Evolutionary conservation across 1,284 basidiomycete species (phyloP), one percentile per base, ranked within the genome.

Genomic region (Sporisorium scitamineum): DNA sequence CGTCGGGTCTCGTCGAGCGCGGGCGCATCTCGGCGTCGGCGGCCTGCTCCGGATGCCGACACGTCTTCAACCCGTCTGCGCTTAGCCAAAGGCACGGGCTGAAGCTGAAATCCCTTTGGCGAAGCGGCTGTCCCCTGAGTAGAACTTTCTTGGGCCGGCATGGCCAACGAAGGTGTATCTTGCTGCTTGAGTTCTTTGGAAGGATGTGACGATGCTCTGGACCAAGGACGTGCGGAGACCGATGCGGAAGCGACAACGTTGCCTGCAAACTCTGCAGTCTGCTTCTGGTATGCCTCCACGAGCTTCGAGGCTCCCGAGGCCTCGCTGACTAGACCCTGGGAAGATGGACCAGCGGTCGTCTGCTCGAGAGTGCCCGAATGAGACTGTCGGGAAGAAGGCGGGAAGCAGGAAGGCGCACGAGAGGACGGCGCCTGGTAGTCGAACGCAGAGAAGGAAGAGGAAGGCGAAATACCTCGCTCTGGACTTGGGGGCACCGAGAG

Each of bases 21-120:
- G 3, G 26, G 20, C 29, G 10, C 27, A 29, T 57, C 24, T 16
- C 32, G n/a, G 44, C 32, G 45, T 11, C 13, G 24, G 8, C 29
- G n/a, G 3, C 27, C 27, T 11, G 22, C 42, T n/a, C 24, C 8
- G 44, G 34, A 18, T 1, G 31, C 14, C 5, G 54, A 54, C 3
- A 34, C 53, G 16, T 63, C 60, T 31, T 74, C 59, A 4, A 74
- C n/a, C 41, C 56, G 54, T 60, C 71, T 65, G 34, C 67, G 66
- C 44, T 74, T 74, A 8, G 51, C 42, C 2, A 62, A 50, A 16
- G 71, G 71, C 2, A 62, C 66, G 5, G 71, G 66, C 31, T 69
- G 61, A 37, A 74, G 59, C 27, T 59, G 71, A 20, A 74, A 69
- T 39, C 39, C 39, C 5, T n/a, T 42, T 14, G 41, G 58, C 34